A percentile compares a stretch with the other conserved stretches of the same genome.
Conservation (phyloP, 1,284 basidiomycete genomes). For the Austroboletus rostrupii region DNA sequence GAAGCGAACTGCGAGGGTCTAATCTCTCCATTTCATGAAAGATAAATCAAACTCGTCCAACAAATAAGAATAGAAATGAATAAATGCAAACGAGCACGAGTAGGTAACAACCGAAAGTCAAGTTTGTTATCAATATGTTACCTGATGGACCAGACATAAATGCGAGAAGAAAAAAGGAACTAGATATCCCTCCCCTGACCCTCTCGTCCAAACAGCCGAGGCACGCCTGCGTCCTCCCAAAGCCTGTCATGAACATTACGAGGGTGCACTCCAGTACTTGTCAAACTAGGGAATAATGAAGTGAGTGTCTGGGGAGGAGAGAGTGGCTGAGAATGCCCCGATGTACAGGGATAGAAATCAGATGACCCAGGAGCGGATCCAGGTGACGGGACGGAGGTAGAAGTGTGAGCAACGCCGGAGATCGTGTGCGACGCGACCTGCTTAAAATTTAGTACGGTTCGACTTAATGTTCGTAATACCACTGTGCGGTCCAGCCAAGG, state of each 20-base stretch:
- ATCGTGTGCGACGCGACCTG: constrained; percentile 33
- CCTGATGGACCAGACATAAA: not conserved
- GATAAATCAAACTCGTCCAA: not conserved
- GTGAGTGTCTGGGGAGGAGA: constrained; percentile 30
- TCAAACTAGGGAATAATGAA: constrained; percentile 31
- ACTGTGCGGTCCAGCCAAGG: constrained; percentile 24
- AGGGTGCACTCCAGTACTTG: constrained; percentile 20
- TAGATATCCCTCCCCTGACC: constrained; percentile 34
- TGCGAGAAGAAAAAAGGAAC: not conserved
- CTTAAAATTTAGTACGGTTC: constrained; percentile 33
- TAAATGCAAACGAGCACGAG: not conserved
- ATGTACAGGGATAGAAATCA: not conserved
- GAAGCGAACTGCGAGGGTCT: too few species aligned
- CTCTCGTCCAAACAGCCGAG: constrained; percentile 27
- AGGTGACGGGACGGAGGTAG: constrained; percentile 4
- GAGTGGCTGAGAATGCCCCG: constrained; percentile 9
- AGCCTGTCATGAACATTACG: constrained; percentile 1
- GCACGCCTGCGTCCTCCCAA: constrained; percentile 19
- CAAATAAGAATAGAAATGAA: constrained; percentile 17
- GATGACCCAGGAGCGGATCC: not conserved
- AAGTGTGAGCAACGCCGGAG: constrained; percentile 17
- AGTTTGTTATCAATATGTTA: constrained; percentile 1
- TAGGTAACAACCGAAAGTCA: constrained; percentile 1
- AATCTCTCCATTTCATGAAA: too few species aligned
- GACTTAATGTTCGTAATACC: constrained; percentile 30